Evolutionary conservation across 495 filamentous ascomycete species (phyloP), one percentile per base, ranked within the genome.

Genomic region (Xeromyces bisporus): DNA sequence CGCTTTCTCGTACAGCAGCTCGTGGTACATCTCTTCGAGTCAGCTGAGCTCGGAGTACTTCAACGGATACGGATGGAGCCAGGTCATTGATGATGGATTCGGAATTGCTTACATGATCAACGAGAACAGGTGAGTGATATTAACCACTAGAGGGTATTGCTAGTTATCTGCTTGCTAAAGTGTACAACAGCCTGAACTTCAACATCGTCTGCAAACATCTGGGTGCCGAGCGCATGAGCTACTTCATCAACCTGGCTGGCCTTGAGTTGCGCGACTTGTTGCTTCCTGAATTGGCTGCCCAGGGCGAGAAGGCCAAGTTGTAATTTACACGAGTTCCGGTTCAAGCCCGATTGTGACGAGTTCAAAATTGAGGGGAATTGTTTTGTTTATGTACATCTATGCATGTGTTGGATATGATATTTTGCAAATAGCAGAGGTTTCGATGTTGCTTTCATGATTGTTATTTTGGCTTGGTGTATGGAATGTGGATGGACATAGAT

Each of bases 101-200:
- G 89, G 91, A 13, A 92, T 99, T 54, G 91, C 91, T 8, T 99
- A 99, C 46, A 99, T 99, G 91, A 94, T 99, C 46, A 99, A 99
- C 48, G 89, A 99, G 68, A 92, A 91, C 55, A 76, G 62, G 67
- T 70, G 39, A 28, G 50, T n/a, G 13, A 18, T 17, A 31, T 9
- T 21, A 9, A 14, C 25, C 20, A 23, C 10, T 2, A 18, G 10
- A 26, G 13, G 29, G 24, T 28, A 26, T 16, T 13, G 6, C 10
- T 24, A 26, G 11, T 15, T 7, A 20, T 30, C 29, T 33, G 30
- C 42, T 51, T 42, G 50, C 33, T 41, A 21, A 40, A 14, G 12
- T 18, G 26, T 13, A 26, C 25, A 11, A 12, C 37, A 85, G 82
- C 55, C 67, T 99, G 38, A 87, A 94, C 69, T 96, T 96, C 69